A percentile compares a stretch with the other conserved stretches of the same genome.
phyloP scores from a whole-genome alignment of 768 basidiomycete species.

The button mushroom (Agaricus bisporus) region DNA sequence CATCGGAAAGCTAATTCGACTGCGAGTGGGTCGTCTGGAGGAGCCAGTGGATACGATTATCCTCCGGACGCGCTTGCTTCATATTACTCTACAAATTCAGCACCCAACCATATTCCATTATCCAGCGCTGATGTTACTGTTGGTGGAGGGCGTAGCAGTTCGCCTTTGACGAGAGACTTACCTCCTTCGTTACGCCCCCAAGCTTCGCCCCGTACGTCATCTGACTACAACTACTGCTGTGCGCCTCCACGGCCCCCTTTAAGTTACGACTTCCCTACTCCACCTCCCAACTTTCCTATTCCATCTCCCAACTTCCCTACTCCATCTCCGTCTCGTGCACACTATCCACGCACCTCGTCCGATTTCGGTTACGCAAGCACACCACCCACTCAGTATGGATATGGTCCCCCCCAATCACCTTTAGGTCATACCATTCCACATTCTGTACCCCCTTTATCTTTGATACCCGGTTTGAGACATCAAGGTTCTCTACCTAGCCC shows the following conservation, averaged over 20 bases:
- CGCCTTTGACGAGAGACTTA: neutral
- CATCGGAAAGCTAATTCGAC: neutral
- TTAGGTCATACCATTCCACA: neutral
- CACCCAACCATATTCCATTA: neutral
- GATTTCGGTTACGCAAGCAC: too few relatives aligned
- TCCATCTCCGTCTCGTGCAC: too few relatives aligned
- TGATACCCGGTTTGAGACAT: neutral
- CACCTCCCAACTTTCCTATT: too few relatives aligned
- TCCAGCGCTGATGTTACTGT: too few relatives aligned
- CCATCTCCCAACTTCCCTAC: too few relatives aligned
- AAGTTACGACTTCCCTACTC: too few relatives aligned
- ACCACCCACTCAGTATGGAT: too few relatives aligned
- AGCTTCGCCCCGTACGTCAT: neutral
- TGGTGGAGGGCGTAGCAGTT: neutral
- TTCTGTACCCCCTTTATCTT: neutral
- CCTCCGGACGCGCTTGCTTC: neutral
- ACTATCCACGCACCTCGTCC: too few relatives aligned
- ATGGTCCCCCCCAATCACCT: neutral
- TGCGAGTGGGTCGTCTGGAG: neutral
- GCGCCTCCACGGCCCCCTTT: too few relatives aligned
- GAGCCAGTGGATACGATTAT: neutral
- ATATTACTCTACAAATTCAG: neutral
- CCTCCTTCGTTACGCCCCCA: neutral
- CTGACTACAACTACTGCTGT: neutral
- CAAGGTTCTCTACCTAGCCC: neutral